phyloP scores from a whole-genome alignment of 139 green algal species.

The Haematococcus lacustris region DNA sequence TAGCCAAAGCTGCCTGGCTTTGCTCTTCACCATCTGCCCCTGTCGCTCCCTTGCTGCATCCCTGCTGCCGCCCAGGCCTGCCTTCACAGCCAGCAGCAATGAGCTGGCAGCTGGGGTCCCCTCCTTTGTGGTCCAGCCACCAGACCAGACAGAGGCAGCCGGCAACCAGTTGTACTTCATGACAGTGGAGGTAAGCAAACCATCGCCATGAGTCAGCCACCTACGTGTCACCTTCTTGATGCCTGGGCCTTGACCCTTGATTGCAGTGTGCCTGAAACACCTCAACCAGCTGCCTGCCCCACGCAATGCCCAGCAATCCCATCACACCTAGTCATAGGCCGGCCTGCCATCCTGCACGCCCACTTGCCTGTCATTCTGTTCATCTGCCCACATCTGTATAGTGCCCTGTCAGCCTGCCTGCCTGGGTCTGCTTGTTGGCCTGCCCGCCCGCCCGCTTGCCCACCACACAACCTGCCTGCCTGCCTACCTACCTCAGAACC shows the following conservation, averaged over 20 bases:
- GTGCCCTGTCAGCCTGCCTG: too few species aligned
- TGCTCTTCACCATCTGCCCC: not conserved
- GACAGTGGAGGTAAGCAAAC: not conserved
- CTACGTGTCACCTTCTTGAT: not conserved
- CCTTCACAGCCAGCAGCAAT: not conserved
- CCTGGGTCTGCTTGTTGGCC: too few species aligned
- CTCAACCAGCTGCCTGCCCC: too few species aligned
- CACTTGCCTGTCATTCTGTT: too few species aligned
- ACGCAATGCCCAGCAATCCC: too few species aligned
- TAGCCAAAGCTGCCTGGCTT: too few species aligned
- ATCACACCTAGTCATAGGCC: too few species aligned
- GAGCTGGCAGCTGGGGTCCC: not conserved
- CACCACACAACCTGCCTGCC: not conserved
- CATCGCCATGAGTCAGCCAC: not conserved
- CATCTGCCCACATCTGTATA: too few species aligned
- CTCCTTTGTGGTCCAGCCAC: not conserved
- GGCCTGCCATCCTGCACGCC: too few species aligned
- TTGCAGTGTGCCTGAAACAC: too few species aligned
- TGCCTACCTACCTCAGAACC: not conserved
- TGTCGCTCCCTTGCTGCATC: not conserved
- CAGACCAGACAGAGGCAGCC: not conserved
- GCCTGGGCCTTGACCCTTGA: not conserved
- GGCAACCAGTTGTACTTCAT: constrained; percentile 1
- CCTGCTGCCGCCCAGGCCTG: too few species aligned
- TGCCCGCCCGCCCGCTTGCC: too few species aligned